Base-by-base conservation (phyloP, 2,329 filamentous ascomycete genomes). In the Curvularia spicifera region DNA sequence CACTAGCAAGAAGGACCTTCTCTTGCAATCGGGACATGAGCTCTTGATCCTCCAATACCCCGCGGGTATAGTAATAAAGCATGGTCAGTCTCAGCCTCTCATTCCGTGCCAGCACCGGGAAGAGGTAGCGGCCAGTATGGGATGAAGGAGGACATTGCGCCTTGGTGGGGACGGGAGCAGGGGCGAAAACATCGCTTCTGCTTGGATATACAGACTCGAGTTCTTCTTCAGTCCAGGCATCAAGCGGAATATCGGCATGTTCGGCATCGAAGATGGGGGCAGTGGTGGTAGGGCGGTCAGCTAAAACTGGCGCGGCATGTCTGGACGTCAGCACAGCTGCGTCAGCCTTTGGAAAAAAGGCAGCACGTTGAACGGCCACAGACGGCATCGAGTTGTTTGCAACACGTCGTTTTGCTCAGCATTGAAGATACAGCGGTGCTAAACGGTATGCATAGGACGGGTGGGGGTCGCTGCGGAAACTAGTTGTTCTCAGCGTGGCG, bases 1-100 rank as follows among this genome's bases (percentile, higher is more conserved):
- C 76, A 24, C 76, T 70, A 0, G 77, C 78, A 2, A 82, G 66
- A 15, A 72, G 67, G 0, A 79, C 72, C 57, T 81, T 81, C 26
- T 81, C 78, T 26, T 80, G 79, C 3, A 82, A 61, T 0, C 76
- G 73, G 2, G 71, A 72, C 15, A 81, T 67, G 35, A 82, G 69
- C 35, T 81, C 79, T 6, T 60, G 60, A 51, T 82, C 78, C 7
- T 78, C 64, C 10, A 78, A 63, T 8, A 80, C 69, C 4, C 74
- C 75, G 28, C 71, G 70, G 1, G 79, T 79, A 33, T 82, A 81
- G 54, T 82, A 83, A 73, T 77, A 83, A 0, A 81, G 64, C 63
- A 76, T 71, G 1, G 76, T 78, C 43, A 79, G 62, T 28, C 77
- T 72, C 5, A 77, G 53, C 24, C 74, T 67, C 59, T 79, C 77